phyloP scores from a whole-genome alignment of 2,329 filamentous ascomycete genomes.

The Geoglossum cookeanum region DNA sequence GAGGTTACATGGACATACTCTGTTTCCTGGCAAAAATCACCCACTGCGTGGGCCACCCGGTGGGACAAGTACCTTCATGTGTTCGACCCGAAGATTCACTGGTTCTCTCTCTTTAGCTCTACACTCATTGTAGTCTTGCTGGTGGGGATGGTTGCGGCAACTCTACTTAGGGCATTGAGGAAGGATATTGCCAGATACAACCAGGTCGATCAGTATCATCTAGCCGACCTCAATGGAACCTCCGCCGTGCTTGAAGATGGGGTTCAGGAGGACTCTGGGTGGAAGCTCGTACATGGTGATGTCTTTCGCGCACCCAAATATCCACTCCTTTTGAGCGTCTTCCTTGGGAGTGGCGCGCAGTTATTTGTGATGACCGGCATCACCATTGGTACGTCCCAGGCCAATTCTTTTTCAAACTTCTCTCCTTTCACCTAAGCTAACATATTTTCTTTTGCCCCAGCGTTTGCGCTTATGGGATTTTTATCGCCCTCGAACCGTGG shows the following conservation, averaged over 20 bases:
- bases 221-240: slow-evolving; percentile 73
- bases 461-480: slow-evolving; percentile 84
- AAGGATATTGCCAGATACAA: slow-evolving; percentile 98
- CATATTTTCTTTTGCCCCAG: slow-evolving; percentile 14
- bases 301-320: slow-evolving; percentile 80
- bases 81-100: slow-evolving; percentile 94
- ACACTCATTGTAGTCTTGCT: slow-evolving; percentile 88
- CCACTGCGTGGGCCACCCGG: slow-evolving; percentile 82
- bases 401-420: neutral
- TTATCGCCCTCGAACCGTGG: slow-evolving; percentile 90
- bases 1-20: slow-evolving; percentile 78
- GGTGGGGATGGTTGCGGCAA: slow-evolving; percentile 79
- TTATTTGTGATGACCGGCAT: slow-evolving; percentile 95
- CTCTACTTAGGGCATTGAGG: slow-evolving; percentile 67
- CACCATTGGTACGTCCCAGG: slow-evolving; percentile 44
- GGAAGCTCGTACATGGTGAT: slow-evolving; percentile 95
- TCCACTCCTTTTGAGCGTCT: slow-evolving; percentile 65
- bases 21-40: slow-evolving; percentile 69
- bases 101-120: slow-evolving; percentile 95
- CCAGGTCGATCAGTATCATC: slow-evolving; percentile 70
- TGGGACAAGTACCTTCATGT: slow-evolving; percentile 99
- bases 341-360: slow-evolving; percentile 86
- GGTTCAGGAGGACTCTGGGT: slow-evolving; percentile 92
- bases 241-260: slow-evolving; percentile 64
- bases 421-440: slow-evolving; percentile 8